These are phyloP conservation scores for Pseudopyrenochaeta lycopersici DNA, from an alignment of 2,329 filamentous ascomycete genomes.

Conservation along the genomic window DNA sequence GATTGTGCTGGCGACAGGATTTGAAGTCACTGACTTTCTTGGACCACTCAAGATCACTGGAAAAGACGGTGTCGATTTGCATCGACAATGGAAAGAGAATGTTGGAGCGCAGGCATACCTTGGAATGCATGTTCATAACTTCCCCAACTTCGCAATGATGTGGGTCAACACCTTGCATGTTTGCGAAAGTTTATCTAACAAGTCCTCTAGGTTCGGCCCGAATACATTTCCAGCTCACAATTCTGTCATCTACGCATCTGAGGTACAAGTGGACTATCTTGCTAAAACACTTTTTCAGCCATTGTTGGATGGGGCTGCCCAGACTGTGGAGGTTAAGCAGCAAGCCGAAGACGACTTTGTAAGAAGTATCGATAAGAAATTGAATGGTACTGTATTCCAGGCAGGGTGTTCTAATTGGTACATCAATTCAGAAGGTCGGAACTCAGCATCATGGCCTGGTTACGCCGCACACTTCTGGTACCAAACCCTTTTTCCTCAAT, in stretches of 20 bases:
- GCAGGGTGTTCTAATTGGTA: slow-evolving; percentile 56
- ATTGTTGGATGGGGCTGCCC: slow-evolving; percentile 43
- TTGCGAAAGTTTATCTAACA: neutral
- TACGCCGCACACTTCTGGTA: slow-evolving; percentile 43
- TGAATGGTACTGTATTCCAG: slow-evolving; percentile 48
- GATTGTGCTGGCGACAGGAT: slow-evolving; percentile 49
- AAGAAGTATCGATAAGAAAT: slow-evolving; percentile 40
- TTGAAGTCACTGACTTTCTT: slow-evolving; percentile 47
- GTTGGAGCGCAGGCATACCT: slow-evolving; percentile 28
- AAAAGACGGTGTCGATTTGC: slow-evolving; percentile 18
- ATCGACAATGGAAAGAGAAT: slow-evolving; percentile 27
- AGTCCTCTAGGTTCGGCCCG: slow-evolving; percentile 29
- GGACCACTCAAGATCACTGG: slow-evolving; percentile 45
- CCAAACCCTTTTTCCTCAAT: slow-evolving; percentile 30
- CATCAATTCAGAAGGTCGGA: slow-evolving; percentile 50
- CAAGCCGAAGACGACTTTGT: slow-evolving; percentile 42
- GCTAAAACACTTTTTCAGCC: slow-evolving; percentile 40
- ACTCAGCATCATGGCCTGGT: slow-evolving; percentile 51
- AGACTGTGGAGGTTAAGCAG: slow-evolving; percentile 49
- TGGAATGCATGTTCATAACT: slow-evolving; percentile 26
- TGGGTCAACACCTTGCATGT: slow-evolving; percentile 4
- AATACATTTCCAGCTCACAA: slow-evolving; percentile 46
- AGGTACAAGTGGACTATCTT: slow-evolving; percentile 42
- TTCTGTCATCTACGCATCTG: slow-evolving; percentile 42
- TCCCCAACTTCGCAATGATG: slow-evolving; percentile 35